Percentiles rank a stretch among this genome's conserved stretches.
Conservation (phyloP, 352 stramenopile genomes). For the Phytophthora palmivora region DNA sequence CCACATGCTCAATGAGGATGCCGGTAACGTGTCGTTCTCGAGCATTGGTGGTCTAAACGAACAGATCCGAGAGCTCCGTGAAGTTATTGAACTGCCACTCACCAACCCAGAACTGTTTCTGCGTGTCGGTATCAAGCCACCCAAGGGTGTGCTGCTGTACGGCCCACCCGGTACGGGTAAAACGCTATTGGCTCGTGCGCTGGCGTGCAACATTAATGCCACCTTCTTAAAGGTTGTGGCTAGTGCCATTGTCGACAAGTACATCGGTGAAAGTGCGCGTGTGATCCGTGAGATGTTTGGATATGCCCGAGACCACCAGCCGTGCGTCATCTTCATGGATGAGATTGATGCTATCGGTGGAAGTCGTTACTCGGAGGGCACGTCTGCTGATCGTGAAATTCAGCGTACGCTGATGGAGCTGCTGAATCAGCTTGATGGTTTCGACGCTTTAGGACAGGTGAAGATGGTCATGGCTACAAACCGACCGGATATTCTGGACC, state of each 20-base stretch:
- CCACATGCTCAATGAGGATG: slow-evolving; percentile 99
- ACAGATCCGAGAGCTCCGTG: slow-evolving; percentile 97
- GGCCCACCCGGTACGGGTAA: slow-evolving; percentile 99
- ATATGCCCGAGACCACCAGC: slow-evolving; percentile 96
- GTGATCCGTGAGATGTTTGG: slow-evolving; percentile 99
- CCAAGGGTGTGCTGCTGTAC: slow-evolving; percentile 98
- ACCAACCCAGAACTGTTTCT: slow-evolving; percentile 99
- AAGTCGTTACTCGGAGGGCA: slow-evolving; percentile 97
- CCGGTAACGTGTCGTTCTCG: slow-evolving; percentile 96
- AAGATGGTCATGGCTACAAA: slow-evolving; percentile 99
- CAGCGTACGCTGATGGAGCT: slow-evolving; percentile 99
- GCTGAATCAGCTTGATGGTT: slow-evolving; percentile 99
- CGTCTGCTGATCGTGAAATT: slow-evolving; percentile 97
- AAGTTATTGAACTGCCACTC: slow-evolving; percentile 98
- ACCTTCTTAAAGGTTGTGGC: slow-evolving; percentile 99
- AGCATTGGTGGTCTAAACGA: slow-evolving; percentile 99
- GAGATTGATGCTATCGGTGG: slow-evolving; percentile 99
- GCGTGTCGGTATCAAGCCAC: slow-evolving; percentile 98
- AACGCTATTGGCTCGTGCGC: slow-evolving; percentile 97
- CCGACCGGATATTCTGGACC: slow-evolving; percentile 99
- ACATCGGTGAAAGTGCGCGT: slow-evolving; percentile 99
- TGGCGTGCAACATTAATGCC: slow-evolving; percentile 99
- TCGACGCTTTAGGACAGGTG: slow-evolving; percentile 97
- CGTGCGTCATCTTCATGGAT: slow-evolving; percentile 99
- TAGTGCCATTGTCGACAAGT: slow-evolving; percentile 99